Percentiles rank a stretch among this genome's conserved stretches.
These are phyloP conservation scores for Colletotrichum truncatum DNA, from an alignment of 2,329 filamentous ascomycete species.

Conservation along the genomic window DNA sequence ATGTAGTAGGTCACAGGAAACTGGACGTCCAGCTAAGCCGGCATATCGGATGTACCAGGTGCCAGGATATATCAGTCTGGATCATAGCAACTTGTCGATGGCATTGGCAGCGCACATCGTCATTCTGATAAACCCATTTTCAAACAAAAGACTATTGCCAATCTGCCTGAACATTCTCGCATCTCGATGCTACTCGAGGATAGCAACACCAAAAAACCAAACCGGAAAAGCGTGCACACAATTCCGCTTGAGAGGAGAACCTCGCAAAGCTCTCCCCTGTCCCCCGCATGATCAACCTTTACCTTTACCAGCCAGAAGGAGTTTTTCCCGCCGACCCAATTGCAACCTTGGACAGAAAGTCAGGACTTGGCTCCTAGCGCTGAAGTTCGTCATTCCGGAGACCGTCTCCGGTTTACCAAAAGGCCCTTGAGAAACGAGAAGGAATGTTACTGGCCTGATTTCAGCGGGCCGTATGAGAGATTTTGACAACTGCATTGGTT, in stretches of 20 bases:
- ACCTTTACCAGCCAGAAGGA: conserved; percentile 12
- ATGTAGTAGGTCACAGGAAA: no score
- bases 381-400: conserved; percentile 18
- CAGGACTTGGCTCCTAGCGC: background rate
- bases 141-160: background rate
- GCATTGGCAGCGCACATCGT: background rate
- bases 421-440: background rate
- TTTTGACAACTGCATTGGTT: background rate
- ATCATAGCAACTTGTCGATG: conserved; percentile 4
- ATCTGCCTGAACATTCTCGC: background rate
- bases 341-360: background rate
- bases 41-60: background rate
- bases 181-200: background rate
- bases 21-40: conserved; percentile 6
- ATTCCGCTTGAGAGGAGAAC: background rate
- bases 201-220: background rate
- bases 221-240: background rate
- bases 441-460: conserved; percentile 15
- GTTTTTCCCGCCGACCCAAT: conserved; percentile 7
- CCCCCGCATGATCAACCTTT: conserved; percentile 13
- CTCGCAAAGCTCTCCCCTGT: background rate
- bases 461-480: conserved; percentile 1
- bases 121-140: background rate
- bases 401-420: conserved; percentile 6
- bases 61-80: conserved; percentile 1